These are phyloP conservation scores for Fusarium sp. DNA, from an alignment of 2,329 filamentous ascomycete genomes.

Conservation along the genomic window DNA sequence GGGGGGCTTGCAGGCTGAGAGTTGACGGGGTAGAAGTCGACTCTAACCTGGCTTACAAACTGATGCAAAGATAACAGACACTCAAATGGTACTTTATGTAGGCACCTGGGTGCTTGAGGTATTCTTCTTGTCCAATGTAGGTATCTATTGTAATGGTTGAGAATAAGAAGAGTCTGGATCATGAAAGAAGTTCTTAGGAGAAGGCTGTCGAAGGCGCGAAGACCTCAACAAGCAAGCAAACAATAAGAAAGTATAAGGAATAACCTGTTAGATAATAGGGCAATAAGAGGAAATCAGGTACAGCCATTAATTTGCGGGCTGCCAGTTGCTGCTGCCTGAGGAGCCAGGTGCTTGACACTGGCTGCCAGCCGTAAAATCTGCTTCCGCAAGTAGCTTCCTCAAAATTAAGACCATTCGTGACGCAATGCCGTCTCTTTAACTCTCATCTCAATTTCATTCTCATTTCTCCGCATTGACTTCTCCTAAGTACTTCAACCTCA, in stretches of 20 bases:
- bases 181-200: not conserved
- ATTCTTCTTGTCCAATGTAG: not conserved
- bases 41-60: not conserved
- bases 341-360: conserved; percentile 31
- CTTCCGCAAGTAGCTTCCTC: not conserved
- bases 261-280: not conserved
- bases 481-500: conserved; percentile 8
- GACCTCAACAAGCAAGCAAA: not conserved
- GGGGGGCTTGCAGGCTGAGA: not conserved
- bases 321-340: conserved; percentile 25
- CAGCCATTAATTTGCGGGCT: not conserved
- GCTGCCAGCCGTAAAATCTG: conserved; percentile 21
- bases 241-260: not conserved
- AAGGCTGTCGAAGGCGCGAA: not conserved
- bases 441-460: conserved; percentile 8
- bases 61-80: not conserved
- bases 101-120: not conserved
- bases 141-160: not conserved
- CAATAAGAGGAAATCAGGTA: not conserved
- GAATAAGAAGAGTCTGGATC: not conserved
- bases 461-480: conserved; percentile 4
- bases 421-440: conserved; percentile 6
- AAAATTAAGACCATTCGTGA: conserved; percentile 4
- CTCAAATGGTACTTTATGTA: not conserved
- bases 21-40: not conserved